These are phyloP conservation scores for Avena insularis DNA, from an alignment of 176 grass and related monocot species.

Conservation along the genomic window DNA sequence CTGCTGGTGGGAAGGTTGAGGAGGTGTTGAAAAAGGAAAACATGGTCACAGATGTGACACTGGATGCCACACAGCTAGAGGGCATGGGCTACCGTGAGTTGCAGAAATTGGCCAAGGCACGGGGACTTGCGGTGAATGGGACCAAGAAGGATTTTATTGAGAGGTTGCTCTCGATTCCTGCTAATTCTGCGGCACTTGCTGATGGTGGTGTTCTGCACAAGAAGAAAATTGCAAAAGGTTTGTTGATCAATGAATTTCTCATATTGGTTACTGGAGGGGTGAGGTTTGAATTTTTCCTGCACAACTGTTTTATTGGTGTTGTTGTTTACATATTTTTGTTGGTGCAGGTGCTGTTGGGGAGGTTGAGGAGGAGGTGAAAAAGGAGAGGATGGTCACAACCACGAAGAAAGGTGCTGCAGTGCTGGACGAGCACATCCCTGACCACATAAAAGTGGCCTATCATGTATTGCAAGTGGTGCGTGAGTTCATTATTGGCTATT, in stretches of 20 bases:
- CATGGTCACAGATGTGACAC: background rate
- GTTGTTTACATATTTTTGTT: background rate
- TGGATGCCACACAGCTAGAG: constrained; percentile 51
- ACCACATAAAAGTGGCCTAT: constrained; percentile 75
- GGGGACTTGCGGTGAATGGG: constrained; percentile 56
- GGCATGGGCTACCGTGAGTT: constrained; percentile 72
- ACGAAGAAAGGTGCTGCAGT: constrained; percentile 88
- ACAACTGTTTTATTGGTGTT: constrained; percentile 1
- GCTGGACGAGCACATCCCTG: constrained; percentile 73
- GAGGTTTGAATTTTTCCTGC: constrained; percentile 27
- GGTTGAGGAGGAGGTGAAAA: constrained; percentile 61
- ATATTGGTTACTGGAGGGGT: background rate
- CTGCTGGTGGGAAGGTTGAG: constrained; percentile 15
- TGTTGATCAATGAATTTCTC: constrained; percentile 25
- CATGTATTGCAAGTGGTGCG: constrained; percentile 89
- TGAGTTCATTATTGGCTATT: constrained; percentile 26
- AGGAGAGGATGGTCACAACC: constrained; percentile 77
- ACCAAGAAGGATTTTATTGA: constrained; percentile 62
- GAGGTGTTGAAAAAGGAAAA: background rate
- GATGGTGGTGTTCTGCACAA: constrained; percentile 47
- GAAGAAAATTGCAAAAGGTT: constrained; percentile 39
- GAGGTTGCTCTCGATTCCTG: constrained; percentile 53
- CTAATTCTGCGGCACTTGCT: background rate
- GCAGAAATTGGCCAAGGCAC: constrained; percentile 58
- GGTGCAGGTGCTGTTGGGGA: constrained; percentile 46